Evolutionary conservation across 441 rosid genomes (phyloP), one percentile per base, ranked within the genome.

Genomic region (Arabidopsis hybrid): DNA sequence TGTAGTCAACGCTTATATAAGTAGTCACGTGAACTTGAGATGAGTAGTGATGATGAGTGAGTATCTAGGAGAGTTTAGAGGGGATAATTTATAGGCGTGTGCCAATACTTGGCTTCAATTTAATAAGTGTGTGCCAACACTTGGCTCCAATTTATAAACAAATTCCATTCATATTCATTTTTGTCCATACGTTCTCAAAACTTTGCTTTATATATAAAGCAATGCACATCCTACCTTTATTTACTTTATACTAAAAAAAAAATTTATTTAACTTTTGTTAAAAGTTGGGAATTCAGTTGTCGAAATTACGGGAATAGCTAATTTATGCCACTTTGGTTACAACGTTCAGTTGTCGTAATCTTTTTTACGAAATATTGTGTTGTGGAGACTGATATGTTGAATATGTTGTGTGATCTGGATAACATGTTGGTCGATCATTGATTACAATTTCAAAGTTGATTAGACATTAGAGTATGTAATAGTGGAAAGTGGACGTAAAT

Each of bases 91-190:
- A 70, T 70, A 71, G 71, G 76, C 67, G 76, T 71, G 80, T 75
- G 79, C 53, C 64, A 32, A 32, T 58, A 76, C 76, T 76, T 76
- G 75, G 71, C 67, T 65, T 46, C 67, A 64, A 57, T 70, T 76
- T 76, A 49, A 21, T 60, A 52, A 75, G 73, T 35, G 57, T 60
- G 65, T 62, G 51, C 60, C n/a, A 75, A 75, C 71, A 76, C 76
- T 76, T 76, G 80, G 71, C 76, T 65, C 61, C 67, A 64, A 65
- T 71, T 71, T 76, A 58, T 65, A 65, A 43, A 40, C 8, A 71
- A 59, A 65, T 64, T 71, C 80, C 67, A 18, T 71, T 69, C 66
- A 69, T 63, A 76, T 17, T 63, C 51, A 50, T 34, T 71, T 59
- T 71, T 71, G 57, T 77, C 63, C 68, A 32, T 65, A 40, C 9